Percentiles rank a stretch among this genome's conserved stretches.
Conservation (phyloP, 2,329 filamentous ascomycete species). For the Ophiostoma angusticollis region DNA sequence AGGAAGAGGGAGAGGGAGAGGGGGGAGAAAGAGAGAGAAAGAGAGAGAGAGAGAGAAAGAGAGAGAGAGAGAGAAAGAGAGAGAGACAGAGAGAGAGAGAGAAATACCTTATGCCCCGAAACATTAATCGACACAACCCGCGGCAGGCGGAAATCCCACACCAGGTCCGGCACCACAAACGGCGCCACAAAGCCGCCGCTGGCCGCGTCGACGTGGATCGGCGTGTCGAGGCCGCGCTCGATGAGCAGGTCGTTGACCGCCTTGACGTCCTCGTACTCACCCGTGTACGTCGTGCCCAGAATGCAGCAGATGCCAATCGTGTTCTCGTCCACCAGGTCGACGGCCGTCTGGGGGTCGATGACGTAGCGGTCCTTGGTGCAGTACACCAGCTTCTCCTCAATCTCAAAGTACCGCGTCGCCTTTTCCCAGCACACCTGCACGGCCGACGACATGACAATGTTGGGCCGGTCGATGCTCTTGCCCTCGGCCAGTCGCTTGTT, state of each 20-base stretch:
- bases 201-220: constrained; percentile 90
- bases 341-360: constrained; percentile 49
- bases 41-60: too few species aligned
- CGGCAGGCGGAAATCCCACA: constrained; percentile 86
- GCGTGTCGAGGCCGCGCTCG: constrained; percentile 60
- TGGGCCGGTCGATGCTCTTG: constrained; percentile 68
- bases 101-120: constrained; percentile 65
- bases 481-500: constrained; percentile 73
- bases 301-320: constrained; percentile 88
- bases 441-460: constrained; percentile 90
- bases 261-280: constrained; percentile 91
- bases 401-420: constrained; percentile 75
- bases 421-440: constrained; percentile 99
- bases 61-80: too few species aligned
- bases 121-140: constrained; percentile 90
- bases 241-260: constrained; percentile 78
- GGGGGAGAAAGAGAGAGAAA: neutral
- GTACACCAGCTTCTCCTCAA: constrained; percentile 74
- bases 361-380: constrained; percentile 47
- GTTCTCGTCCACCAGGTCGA: constrained; percentile 50
- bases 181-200: constrained; percentile 87
- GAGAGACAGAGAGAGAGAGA: neutral
- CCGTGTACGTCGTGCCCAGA: constrained; percentile 86
- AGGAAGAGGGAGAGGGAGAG: too few species aligned
- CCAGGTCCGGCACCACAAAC: constrained; percentile 69